Evolutionary conservation across 2,329 filamentous ascomycete species (phyloP), one percentile per base, ranked within the genome.

Genomic region (Aureobasidium sp.): DNA sequence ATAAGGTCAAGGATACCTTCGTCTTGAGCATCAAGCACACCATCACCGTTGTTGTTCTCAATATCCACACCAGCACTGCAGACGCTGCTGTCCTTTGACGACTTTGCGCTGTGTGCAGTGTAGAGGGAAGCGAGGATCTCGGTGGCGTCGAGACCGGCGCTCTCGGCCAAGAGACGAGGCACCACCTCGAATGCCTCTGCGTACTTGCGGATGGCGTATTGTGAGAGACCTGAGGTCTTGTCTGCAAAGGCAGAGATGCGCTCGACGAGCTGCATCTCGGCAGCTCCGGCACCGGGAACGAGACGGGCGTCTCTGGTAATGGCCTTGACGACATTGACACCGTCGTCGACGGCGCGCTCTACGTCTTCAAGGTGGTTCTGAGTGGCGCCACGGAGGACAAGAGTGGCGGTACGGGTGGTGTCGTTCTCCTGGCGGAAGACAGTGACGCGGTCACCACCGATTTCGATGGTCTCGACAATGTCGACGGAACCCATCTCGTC

Each of bases 331-430:
- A 96, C 95, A 72, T 97, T 99, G 75, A 99, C 94, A 67, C 94
- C 94, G 69, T 99, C 94, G 70, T 99, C 94, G 62, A 99, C 92
- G 56, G 94, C 94, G 66, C 94, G 88, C 82, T 99, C 94, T 39
- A 99, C 84, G 70, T 99, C 94, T 72, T 99, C 94, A 27, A 99
- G 86, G 76, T 97, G 91, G 80, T 99, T 99, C 78, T 97, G 93
- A 5, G 94, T 99, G 23, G 94, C 94, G 55, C 95, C 94, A 67
- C 94, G 87, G 64, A 99, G 86, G 59, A 99, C 92, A 53, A 99
- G 84, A 8, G 94, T 99, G 23, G 95, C 90, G 57, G 94, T 99
- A 71, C 92, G 86, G 56, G 95, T 97, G 61, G 87, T 84, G 70
- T 96, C 91, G 72, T 91, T 87, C 76, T 99, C 94, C 82, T 99